Conservation (phyloP, 2,329 filamentous ascomycete species). For the Lecanicillium sp. region DNA sequence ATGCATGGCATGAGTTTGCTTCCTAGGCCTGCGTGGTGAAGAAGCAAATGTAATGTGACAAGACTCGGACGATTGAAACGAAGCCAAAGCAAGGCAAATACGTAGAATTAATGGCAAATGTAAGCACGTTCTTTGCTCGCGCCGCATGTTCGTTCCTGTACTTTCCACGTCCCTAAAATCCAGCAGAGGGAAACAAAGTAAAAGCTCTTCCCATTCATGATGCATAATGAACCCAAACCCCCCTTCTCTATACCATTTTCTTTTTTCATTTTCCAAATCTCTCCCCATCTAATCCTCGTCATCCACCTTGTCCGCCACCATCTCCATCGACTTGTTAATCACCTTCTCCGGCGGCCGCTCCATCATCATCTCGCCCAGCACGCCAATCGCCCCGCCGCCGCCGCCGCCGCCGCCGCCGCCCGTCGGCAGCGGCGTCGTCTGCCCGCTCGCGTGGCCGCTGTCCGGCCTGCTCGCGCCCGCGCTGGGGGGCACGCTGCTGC, state of each 20-base stretch:
- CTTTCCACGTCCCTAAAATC: too few species aligned
- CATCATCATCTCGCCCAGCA: constrained; percentile 14
- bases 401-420: constrained; percentile 41
- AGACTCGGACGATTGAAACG: too few species aligned
- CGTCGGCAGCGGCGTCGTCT: constrained; percentile 44
- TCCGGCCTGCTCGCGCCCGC: constrained; percentile 16
- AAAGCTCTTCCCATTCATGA: constrained; percentile 8
- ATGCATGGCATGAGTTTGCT: too few species aligned
- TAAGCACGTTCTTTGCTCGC: not conserved
- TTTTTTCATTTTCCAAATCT: not conserved
- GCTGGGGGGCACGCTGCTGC: constrained; percentile 18
- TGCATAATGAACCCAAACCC: not conserved
- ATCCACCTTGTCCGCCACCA: constrained; percentile 46
- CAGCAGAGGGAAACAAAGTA: not conserved
- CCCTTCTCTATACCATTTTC: not conserved
- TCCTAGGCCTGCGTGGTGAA: too few species aligned
- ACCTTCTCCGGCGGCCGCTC: constrained; percentile 43
- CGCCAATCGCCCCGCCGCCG: constrained; percentile 19
- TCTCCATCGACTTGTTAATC: constrained; percentile 43
- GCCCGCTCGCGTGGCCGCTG: constrained; percentile 27
- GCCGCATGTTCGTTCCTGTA: too few species aligned
- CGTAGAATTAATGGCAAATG: too few species aligned
- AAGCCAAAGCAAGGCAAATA: too few species aligned
- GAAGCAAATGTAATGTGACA: too few species aligned
- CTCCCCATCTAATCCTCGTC: constrained; percentile 43